These are phyloP conservation scores for Turnera subulata DNA, from an alignment of 345 rosid species.

Conservation along the genomic window DNA sequence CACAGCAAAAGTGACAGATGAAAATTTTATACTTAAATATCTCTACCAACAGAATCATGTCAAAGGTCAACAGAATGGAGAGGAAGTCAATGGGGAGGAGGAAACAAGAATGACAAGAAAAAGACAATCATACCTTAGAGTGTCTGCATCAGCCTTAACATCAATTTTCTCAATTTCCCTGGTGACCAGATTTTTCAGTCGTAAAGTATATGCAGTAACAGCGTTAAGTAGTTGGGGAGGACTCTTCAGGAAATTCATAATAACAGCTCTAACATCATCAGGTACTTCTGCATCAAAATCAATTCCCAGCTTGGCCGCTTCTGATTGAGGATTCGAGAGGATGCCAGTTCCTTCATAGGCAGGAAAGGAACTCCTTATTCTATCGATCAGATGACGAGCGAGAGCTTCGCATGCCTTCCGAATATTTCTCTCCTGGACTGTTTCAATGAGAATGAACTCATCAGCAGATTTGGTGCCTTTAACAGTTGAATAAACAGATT, in stretches of 20 bases:
- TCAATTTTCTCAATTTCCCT: constrained; percentile 85
- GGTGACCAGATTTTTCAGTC: constrained; percentile 60
- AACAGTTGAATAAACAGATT: constrained; percentile 85
- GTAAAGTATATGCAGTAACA: constrained; percentile 59
- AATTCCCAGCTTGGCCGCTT: constrained; percentile 71
- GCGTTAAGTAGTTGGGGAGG: constrained; percentile 84
- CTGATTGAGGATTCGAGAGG: constrained; percentile 66
- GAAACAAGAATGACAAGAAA: constrained; percentile 3
- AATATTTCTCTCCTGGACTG: constrained; percentile 63
- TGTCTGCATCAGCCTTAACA: constrained; percentile 91
- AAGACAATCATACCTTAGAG: constrained; percentile 41
- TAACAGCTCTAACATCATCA: constrained; percentile 60
- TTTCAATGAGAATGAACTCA: constrained; percentile 85
- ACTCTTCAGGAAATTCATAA: constrained; percentile 56
- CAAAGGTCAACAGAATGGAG: constrained; percentile 2
- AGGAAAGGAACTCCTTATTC: constrained; percentile 66
- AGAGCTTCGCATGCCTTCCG: constrained; percentile 85
- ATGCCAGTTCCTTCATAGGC: constrained; percentile 92
- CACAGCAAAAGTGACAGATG: not conserved
- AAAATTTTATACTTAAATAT: not conserved
- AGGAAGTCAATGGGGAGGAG: constrained; percentile 2
- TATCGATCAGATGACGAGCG: constrained; percentile 64
- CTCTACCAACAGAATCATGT: not conserved
- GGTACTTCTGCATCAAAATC: constrained; percentile 81
- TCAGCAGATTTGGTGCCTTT: constrained; percentile 73